Percentiles rank a stretch among this genome's conserved stretches.
These are phyloP conservation scores for Dactylellina parvicollis DNA, from an alignment of 2,329 filamentous ascomycete species.

Conservation along the genomic window DNA sequence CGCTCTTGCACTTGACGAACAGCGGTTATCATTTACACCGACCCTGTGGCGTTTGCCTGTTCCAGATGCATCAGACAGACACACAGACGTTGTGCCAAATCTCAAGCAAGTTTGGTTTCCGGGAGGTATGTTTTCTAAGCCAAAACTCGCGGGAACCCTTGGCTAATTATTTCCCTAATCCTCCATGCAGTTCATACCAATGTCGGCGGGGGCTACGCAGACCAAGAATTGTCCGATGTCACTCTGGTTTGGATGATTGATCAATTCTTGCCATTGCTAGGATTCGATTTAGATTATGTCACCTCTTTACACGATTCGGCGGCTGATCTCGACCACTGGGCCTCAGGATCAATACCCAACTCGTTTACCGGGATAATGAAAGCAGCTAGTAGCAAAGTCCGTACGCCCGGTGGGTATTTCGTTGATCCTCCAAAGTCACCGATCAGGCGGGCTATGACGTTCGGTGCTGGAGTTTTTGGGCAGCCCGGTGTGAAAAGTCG, in stretches of 20 bases:
- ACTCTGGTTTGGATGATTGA: conserved; percentile 67
- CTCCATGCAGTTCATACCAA: conserved; percentile 62
- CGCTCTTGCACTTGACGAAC: conserved; percentile 70
- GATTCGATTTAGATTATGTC: conserved; percentile 61
- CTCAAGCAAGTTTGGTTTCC: conserved; percentile 65
- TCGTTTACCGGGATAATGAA: conserved; percentile 55
- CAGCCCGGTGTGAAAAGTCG: conserved; percentile 25
- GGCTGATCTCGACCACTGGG: conserved; percentile 58
- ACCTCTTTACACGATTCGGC: conserved; percentile 54
- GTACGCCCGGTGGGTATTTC: conserved; percentile 46
- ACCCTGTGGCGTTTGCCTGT: conserved; percentile 65
- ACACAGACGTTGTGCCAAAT: conserved; percentile 35
- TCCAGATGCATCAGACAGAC: conserved; percentile 21
- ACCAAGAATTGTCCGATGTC: conserved; percentile 65
- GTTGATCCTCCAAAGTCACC: conserved; percentile 32
- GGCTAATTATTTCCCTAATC: conserved; percentile 60
- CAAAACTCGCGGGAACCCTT: conserved; percentile 64
- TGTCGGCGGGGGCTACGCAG: conserved; percentile 64
- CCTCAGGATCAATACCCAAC: conserved; percentile 60
- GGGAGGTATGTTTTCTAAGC: conserved; percentile 60
- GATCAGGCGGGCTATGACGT: conserved; percentile 44
- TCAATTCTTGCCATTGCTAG: conserved; percentile 61
- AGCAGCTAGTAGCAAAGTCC: conserved; percentile 41
- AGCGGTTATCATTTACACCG: conserved; percentile 67
- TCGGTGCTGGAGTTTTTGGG: conserved; percentile 42